phyloP scores from a whole-genome alignment of 139 green algal genomes.

The Chlorella vulgaris region DNA sequence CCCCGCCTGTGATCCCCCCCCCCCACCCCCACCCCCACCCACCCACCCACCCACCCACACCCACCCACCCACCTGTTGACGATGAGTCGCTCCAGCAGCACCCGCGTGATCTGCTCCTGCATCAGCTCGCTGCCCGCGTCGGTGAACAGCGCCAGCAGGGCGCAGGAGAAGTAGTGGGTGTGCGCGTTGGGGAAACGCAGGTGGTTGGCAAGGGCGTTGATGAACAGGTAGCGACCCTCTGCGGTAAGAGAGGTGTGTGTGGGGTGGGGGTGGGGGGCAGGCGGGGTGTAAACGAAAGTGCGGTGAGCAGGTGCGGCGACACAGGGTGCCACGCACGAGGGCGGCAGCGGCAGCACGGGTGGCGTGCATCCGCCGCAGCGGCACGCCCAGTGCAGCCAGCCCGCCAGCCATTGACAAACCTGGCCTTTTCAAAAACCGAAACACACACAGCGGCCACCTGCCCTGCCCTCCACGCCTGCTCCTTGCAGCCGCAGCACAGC shows the following conservation, averaged over 20 bases:
- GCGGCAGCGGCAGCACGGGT: constrained; percentile 3
- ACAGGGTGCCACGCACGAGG: background rate
- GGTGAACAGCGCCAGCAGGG: constrained; percentile 92
- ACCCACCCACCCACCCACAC: background rate
- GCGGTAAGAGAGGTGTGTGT: too few species aligned
- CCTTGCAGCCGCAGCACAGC: background rate
- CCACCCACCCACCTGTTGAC: constrained; percentile 79
- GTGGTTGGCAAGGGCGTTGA: constrained; percentile 98
- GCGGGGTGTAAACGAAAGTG: too few species aligned
- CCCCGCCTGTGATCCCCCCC: background rate
- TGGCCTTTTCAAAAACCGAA: too few species aligned
- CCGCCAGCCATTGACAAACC: too few species aligned
- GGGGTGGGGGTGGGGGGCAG: too few species aligned
- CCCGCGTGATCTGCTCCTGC: constrained; percentile 96
- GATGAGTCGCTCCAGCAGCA: constrained; percentile 97
- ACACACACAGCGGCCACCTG: too few species aligned
- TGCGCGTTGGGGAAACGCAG: constrained; percentile 98
- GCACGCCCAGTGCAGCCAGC: too few species aligned
- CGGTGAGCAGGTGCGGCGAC: background rate
- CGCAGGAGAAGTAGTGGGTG: constrained; percentile 99
- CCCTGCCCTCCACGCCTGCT: background rate
- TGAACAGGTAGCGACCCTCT: constrained; percentile 94
- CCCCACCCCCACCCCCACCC: background rate
- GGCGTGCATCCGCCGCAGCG: too few species aligned
- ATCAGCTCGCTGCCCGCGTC: constrained; percentile 78